A percentile compares a stretch with the other conserved stretches of the same genome.
Evolutionary conservation across 306 rosid species (phyloP).

Genomic region (Citrullus colocynthis): DNA sequence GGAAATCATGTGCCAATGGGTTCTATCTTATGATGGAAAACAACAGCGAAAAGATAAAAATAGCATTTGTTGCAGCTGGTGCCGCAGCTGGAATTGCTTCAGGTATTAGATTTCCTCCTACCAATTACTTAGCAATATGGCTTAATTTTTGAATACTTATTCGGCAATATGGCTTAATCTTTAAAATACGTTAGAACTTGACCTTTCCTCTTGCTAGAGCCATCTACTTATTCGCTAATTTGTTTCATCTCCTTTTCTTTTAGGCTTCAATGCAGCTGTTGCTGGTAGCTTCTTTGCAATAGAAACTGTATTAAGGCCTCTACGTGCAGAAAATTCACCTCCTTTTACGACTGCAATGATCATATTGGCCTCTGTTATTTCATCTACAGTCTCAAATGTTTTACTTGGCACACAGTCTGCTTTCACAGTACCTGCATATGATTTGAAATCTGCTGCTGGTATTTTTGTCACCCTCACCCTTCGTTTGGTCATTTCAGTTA

Average conservation of each 20-base stretch:
- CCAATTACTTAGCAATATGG: slow-evolving; percentile 1
- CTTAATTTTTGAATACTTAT: slow-evolving; percentile 1
- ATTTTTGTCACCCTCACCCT: slow-evolving; percentile 10
- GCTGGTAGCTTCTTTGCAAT: slow-evolving; percentile 99
- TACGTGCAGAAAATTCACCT: slow-evolving; percentile 93
- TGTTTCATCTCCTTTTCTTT: slow-evolving; percentile 19
- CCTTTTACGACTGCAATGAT: slow-evolving; percentile 99
- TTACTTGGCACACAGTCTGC: slow-evolving; percentile 80
- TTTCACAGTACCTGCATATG: slow-evolving; percentile 77
- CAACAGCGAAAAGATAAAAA: slow-evolving; percentile 66
- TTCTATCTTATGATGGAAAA: slow-evolving; percentile 91
- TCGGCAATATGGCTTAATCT: not conserved
- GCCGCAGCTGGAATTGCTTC: slow-evolving; percentile 96
- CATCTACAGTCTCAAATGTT: slow-evolving; percentile 91
- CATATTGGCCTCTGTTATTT: slow-evolving; percentile 95
- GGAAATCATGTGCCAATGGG: slow-evolving; percentile 91
- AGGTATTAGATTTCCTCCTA: slow-evolving; percentile 34
- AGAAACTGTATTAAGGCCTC: slow-evolving; percentile 93
- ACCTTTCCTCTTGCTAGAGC: not conserved
- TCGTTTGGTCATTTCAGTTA: not conserved
- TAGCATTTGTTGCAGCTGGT: slow-evolving; percentile 97
- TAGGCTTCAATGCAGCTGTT: slow-evolving; percentile 98
- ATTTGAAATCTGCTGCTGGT: slow-evolving; percentile 99
- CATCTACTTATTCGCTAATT: not conserved
- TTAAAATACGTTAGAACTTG: not conserved